Evolutionary conservation across 2,329 filamentous ascomycete species (phyloP), one percentile per base, ranked within the genome.

Genomic region (Ascochyta pisi): DNA sequence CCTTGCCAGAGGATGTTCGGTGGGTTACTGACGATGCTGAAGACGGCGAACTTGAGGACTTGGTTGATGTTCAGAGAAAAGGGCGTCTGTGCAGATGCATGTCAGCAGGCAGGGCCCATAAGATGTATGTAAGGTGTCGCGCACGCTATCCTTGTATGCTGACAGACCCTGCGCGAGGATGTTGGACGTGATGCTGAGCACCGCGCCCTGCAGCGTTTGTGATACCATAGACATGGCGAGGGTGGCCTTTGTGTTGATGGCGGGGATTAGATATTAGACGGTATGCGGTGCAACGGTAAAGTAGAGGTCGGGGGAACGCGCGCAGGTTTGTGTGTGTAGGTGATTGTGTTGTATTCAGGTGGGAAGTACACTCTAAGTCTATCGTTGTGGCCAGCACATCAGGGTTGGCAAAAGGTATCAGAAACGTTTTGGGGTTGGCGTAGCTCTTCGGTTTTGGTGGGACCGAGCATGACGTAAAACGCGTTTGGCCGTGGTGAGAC

Each of bases 1-100:
- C 86, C 83, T 81, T 96, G 92, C 92, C 92, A 96, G 66, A 91
- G 72, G 70, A 92, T 91, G 77, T 97, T 97, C 40, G 90, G 90
- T 3, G 92, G 92, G 37, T 88, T 89, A 74, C 83, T 88, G 56
- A 96, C 71, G 31, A 90, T 70, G 62, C 88, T 85, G 79, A 89
- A 96, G 49, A 91, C 69, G 47, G 90, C 78, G 76, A 96, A 96
- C 71, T 92, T 90, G 64, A 92, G 78, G 39, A 96, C 81, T 4
- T 89, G 86, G 5, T 83, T 77, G 76, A 83, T 82, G 75, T 92
- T 85, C 65, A 96, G 79, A 23, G 79, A 74, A 48, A 90, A 82
- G 10, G 85, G 76, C 48, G 76, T 79, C 87, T 91, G 58, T 46
- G 22, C 15, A 23, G 40, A 44, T 54, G 34, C 51, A 27, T 38